Percentiles rank a stretch among this genome's conserved stretches.
Conservation (phyloP, 495 filamentous ascomycete species). For the Hypoxylon cercidicola region DNA sequence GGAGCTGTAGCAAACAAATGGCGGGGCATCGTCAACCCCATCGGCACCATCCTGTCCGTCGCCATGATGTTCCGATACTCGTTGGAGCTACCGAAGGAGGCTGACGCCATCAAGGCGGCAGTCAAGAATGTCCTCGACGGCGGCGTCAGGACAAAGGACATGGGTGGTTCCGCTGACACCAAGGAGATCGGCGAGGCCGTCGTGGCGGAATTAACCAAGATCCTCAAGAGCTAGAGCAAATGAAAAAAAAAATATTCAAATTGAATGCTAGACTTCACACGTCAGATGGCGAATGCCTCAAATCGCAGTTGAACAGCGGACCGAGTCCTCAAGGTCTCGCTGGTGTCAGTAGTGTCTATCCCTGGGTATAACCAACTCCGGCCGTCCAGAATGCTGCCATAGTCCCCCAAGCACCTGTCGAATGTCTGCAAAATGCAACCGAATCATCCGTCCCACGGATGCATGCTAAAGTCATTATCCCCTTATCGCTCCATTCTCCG, state of each 20-base stretch:
- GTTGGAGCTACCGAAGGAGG: constrained; percentile 76
- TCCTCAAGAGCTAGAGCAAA: constrained; percentile 54
- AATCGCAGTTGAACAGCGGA: not conserved
- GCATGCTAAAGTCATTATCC: constrained; percentile 1
- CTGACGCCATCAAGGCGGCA: constrained; percentile 79
- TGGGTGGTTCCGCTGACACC: constrained; percentile 78
- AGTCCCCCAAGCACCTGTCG: no score
- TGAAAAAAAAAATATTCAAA: not conserved
- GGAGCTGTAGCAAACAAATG: constrained; percentile 26
- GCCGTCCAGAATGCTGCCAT: not conserved
- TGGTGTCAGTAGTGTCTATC: not conserved
- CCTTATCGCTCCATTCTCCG: not conserved
- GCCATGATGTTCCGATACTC: constrained; percentile 95
- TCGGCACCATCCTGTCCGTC: constrained; percentile 85
- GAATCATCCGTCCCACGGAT: not conserved
- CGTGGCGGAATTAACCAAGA: constrained; percentile 70
- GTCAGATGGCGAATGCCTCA: not conserved
- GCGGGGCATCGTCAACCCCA: constrained; percentile 77
- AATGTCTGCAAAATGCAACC: not conserved
- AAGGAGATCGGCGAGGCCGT: constrained; percentile 86
- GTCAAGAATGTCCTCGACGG: constrained; percentile 80
- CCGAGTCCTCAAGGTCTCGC: not conserved
- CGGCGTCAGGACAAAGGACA: constrained; percentile 79
- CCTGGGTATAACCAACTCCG: constrained; percentile 2
- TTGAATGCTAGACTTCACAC: not conserved